Evolutionary conservation across 2,329 filamentous ascomycete genomes (phyloP).

Genomic region (Exophiala alcalophila): DNA sequence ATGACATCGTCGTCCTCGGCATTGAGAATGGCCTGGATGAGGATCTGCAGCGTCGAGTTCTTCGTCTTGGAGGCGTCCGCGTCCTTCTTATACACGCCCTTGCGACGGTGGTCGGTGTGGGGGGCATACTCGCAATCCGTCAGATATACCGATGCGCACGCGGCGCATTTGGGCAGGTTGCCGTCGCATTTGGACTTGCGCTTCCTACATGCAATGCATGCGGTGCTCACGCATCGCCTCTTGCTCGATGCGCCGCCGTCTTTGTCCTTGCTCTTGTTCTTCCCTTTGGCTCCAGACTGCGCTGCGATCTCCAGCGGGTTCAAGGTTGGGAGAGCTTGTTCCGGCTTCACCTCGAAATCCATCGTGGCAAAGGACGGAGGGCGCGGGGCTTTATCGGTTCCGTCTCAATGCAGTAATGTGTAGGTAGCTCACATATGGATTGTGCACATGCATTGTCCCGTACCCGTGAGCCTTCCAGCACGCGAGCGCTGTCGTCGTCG

Average conservation of each 20-base stretch:
- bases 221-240: conserved; percentile 77
- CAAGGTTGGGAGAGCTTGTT: no score
- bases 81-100: conserved; percentile 95
- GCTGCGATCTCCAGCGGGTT: no score
- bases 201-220: conserved; percentile 74
- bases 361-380: no score
- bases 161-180: conserved; percentile 84
- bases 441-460: no score
- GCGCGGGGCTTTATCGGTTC: no score
- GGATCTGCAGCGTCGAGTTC: conserved; percentile 83
- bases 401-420: no score
- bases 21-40: conserved; percentile 90
- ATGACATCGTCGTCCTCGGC: conserved; percentile 82
- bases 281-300: conserved; percentile 25
- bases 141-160: conserved; percentile 86
- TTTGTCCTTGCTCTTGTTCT: conserved; percentile 35
- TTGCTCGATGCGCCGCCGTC: conserved; percentile 47
- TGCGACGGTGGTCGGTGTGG: conserved; percentile 90
- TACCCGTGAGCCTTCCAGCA: no score
- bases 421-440: no score
- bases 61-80: conserved; percentile 82
- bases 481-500: no score
- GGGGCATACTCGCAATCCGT: conserved; percentile 86
- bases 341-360: conserved; percentile 4
- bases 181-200: conserved; percentile 90